phyloP scores from a whole-genome alignment of 768 basidiomycete species.

The Infundibulicybe gibba region DNA sequence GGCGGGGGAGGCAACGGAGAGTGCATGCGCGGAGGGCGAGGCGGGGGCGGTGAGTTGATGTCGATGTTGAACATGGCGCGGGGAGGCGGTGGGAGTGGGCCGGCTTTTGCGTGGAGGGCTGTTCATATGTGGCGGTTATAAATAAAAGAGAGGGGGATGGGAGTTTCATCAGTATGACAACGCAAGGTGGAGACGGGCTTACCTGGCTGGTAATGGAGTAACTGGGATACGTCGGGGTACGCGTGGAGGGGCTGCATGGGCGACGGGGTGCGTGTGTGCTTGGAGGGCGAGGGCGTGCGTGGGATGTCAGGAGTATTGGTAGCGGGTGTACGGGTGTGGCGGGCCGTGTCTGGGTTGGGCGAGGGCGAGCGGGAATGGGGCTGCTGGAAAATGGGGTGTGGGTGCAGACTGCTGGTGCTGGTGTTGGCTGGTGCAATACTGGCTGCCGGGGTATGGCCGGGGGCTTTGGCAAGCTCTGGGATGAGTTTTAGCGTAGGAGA shows the following conservation, averaged over 20 bases:
- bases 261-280: conserved; percentile 1
- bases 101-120: conserved; percentile 66
- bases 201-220: conserved; percentile 60
- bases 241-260: conserved; percentile 7
- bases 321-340: not conserved
- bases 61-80: conserved; percentile 49
- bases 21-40: conserved; percentile 60
- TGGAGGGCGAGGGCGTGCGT: conserved; percentile 9
- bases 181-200: conserved; percentile 7
- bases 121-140: not conserved
- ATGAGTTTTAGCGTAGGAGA: conserved; percentile 6
- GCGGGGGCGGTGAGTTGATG: conserved; percentile 43
- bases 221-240: not conserved
- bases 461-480: conserved; percentile 2
- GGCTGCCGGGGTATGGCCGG: too few relatives aligned
- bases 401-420: conserved; percentile 21
- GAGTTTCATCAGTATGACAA: not conserved
- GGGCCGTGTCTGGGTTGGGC: conserved; percentile 12
- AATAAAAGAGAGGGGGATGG: not conserved
- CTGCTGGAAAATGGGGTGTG: conserved; percentile 27
- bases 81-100: conserved; percentile 71
- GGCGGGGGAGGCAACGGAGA: conserved; percentile 39
- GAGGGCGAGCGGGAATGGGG: conserved; percentile 29
- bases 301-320: conserved; percentile 1
- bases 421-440: conserved; percentile 13